Evolutionary conservation across 495 filamentous ascomycete species (phyloP).

Genomic region (Choiromyces venosus): DNA sequence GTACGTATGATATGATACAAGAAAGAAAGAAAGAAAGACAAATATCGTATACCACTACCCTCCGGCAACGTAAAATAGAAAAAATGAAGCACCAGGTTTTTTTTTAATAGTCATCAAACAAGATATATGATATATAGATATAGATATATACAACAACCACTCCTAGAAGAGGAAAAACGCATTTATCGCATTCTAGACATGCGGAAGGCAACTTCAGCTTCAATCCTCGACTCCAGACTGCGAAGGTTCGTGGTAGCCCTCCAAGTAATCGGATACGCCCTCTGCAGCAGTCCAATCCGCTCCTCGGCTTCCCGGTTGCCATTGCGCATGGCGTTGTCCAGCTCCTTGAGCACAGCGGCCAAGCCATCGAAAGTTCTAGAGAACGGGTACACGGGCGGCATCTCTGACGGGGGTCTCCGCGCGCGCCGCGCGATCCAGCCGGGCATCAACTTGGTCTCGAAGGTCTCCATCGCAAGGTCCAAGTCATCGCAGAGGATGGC

Average conservation of each 20-base stretch:
- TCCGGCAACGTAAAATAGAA: too few relatives aligned
- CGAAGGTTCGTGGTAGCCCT: slow-evolving; percentile 29
- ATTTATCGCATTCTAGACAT: neutral
- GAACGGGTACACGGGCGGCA: slow-evolving; percentile 34
- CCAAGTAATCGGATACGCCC: slow-evolving; percentile 29
- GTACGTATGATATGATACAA: too few relatives aligned
- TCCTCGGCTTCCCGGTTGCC: slow-evolving; percentile 26
- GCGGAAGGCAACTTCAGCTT: slow-evolving; percentile 31
- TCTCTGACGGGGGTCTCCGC: slow-evolving; percentile 10
- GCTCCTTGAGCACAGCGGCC: slow-evolving; percentile 18
- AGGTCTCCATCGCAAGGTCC: slow-evolving; percentile 26
- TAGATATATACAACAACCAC: neutral
- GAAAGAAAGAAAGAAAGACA: neutral
- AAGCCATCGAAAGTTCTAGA: slow-evolving; percentile 37
- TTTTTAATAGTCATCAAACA: too few relatives aligned
- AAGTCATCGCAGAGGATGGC: slow-evolving; percentile 23
- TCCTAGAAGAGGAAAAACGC: too few relatives aligned
- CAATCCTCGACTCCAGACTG: slow-evolving; percentile 32
- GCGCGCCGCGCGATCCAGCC: slow-evolving; percentile 22
- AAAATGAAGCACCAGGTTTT: neutral
- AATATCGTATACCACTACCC: too few relatives aligned
- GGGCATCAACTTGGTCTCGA: slow-evolving; percentile 38
- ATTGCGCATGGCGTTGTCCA: slow-evolving; percentile 20
- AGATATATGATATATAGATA: too few relatives aligned
- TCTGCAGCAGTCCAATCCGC: slow-evolving; percentile 19